Conservation (phyloP, 2,329 filamentous ascomycete species). For the Cytospora paraplurivora region DNA sequence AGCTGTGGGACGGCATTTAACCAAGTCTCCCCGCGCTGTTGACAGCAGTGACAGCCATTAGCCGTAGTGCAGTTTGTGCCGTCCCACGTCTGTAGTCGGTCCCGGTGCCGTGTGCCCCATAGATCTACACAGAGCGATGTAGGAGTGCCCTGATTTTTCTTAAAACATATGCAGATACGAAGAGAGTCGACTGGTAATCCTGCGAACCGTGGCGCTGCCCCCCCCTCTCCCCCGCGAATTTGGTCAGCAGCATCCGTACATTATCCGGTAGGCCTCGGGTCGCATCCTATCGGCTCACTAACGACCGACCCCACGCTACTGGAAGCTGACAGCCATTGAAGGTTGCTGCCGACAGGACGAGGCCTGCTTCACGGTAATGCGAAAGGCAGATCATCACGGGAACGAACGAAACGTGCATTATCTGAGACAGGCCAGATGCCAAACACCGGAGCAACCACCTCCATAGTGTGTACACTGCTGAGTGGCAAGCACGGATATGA, state of each 20-base stretch:
- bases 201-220: neutral
- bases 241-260: neutral
- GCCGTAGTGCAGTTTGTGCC: neutral
- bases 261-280: neutral
- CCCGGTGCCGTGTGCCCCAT: slow-evolving; percentile 11
- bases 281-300: slow-evolving; percentile 14
- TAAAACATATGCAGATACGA: slow-evolving; percentile 18
- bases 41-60: slow-evolving; percentile 20
- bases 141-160: slow-evolving; percentile 10
- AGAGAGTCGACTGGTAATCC: slow-evolving; percentile 1
- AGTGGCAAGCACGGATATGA: slow-evolving; percentile 3
- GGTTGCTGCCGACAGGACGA: neutral
- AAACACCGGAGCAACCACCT: neutral
- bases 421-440: slow-evolving; percentile 16
- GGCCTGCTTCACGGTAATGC: neutral
- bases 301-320: slow-evolving; percentile 7
- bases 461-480: neutral
- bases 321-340: neutral
- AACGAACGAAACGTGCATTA: slow-evolving; percentile 3
- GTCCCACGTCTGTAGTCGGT: slow-evolving; percentile 13
- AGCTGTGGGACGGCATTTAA: slow-evolving; percentile 12
- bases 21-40: slow-evolving; percentile 3
- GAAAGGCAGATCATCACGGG: slow-evolving; percentile 2
- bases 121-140: slow-evolving; percentile 1
- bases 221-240: neutral